phyloP scores from a whole-genome alignment of 345 rosid genomes.

The Aurinia saxatilis region DNA sequence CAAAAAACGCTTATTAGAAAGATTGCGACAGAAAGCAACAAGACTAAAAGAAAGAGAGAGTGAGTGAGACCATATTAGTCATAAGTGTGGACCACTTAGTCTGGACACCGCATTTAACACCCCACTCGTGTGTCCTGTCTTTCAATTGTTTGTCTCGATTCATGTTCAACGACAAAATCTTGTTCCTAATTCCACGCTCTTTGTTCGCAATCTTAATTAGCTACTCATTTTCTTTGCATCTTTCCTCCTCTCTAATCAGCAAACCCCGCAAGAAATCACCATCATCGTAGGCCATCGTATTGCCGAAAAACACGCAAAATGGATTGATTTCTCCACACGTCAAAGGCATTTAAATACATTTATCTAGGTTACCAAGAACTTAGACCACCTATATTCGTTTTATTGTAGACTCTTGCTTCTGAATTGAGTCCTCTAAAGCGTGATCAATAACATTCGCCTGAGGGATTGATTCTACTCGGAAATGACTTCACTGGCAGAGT shows the following conservation, averaged over 20 bases:
- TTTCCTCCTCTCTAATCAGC: background rate
- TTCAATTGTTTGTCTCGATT: conserved; percentile 21
- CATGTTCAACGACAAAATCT: conserved; percentile 20
- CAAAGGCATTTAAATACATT: background rate
- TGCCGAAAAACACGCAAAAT: background rate
- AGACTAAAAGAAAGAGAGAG: conserved; percentile 5
- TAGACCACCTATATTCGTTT: background rate
- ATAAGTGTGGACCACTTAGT: conserved; percentile 11
- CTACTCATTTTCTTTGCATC: background rate
- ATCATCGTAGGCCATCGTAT: conserved; percentile 8
- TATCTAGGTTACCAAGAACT: background rate
- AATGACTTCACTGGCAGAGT: background rate
- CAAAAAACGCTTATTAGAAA: conserved; percentile 4
- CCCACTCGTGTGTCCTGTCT: conserved; percentile 34
- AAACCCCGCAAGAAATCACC: background rate
- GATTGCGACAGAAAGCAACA: conserved; percentile 26
- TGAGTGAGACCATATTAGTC: background rate
- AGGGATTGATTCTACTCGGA: background rate
- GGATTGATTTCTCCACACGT: background rate
- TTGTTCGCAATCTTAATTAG: conserved; percentile 6
- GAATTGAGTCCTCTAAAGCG: background rate
- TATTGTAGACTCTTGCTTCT: background rate
- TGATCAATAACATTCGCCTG: background rate
- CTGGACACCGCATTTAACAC: conserved; percentile 24
- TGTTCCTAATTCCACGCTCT: conserved; percentile 25